phyloP scores from a whole-genome alignment of 1,139 yeast genomes.

The Taphrina communis region DNA sequence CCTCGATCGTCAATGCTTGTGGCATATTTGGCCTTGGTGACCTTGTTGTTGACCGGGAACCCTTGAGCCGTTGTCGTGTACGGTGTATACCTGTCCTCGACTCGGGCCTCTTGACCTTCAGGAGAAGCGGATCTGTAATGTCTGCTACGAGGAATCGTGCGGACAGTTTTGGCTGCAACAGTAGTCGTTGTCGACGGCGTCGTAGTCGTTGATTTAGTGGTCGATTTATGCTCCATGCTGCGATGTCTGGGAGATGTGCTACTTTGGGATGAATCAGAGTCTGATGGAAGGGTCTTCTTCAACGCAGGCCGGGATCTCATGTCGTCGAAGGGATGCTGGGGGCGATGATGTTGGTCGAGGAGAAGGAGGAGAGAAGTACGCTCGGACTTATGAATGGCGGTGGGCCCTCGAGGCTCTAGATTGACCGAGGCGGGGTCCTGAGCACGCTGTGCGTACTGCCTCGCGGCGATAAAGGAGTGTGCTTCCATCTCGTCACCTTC shows the following conservation, averaged over 20 bases:
- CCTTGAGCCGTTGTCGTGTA: constrained; percentile 31
- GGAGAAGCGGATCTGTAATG: constrained; percentile 13
- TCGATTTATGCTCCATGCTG: neutral
- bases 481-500: constrained; percentile 4
- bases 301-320: neutral
- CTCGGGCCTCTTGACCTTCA: neutral
- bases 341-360: neutral
- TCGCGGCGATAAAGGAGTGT: constrained; percentile 23
- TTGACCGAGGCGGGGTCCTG: constrained; percentile 20
- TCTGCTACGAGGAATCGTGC: constrained; percentile 19
- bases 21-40: constrained; percentile 56
- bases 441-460: constrained; percentile 18
- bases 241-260: neutral
- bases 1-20: constrained; percentile 75
- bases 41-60: constrained; percentile 36
- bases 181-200: constrained; percentile 1
- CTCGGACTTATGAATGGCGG: constrained; percentile 7
- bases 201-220: neutral
- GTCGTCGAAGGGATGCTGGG: neutral
- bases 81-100: constrained; percentile 18
- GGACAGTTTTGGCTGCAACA: neutral
- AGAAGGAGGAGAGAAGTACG: neutral
- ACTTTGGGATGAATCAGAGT: neutral
- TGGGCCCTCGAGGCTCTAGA: constrained; percentile 21
- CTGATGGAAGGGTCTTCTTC: neutral